Base-by-base conservation (phyloP, 1,139 yeast species). In the Suhomyces bokatorum region DNA sequence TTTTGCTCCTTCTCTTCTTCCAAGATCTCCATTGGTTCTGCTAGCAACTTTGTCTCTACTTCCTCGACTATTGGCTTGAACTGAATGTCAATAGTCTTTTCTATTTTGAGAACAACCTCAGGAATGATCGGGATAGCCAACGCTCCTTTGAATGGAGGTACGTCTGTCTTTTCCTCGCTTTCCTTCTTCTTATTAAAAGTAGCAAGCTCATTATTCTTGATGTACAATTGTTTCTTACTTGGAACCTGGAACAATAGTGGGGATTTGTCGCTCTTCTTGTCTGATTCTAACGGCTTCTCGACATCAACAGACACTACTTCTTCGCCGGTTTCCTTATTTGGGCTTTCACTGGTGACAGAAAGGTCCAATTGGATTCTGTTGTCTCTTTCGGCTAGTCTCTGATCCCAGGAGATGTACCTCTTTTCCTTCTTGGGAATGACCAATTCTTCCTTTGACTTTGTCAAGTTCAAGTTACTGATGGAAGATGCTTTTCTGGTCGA, bases 401-500 rank as follows among this genome's bases (percentile, higher is more conserved):
- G 67, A 32, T 64, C 58, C 78, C 78, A 73, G 0, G 78, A 63
- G n/a, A 69, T 48, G 47, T 62, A 72, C 15, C 62, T 57, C 45
- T 63, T 64, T 9, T 63, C 63, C 37, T 57, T 63, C 43, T 62
- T 65, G 1, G 73, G 69, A 35, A 63, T 48, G 10, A 73, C 64
- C 15, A 73, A 59, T 37, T 71, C 77, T 33, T 73, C 78, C 45
- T 69, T 70, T 1, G 77, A 64, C 47, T 69, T 72, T 11, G 64
- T 53, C 29, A 69, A 54, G 43, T 71, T 68, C 12, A 67, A 56
- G 48, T 67, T 72, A 43, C 74, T 64, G 13, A 73, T 69, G 17
- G 66, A 65, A 4, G 80, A 73, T 0, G 73, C 70, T 54, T 81
- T 82, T 52, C 86, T 67, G 0, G 83, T 77, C 5, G 84, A 77